These are phyloP conservation scores for Opeltia flavorubescens DNA, from an alignment of 495 filamentous ascomycete genomes.

Conservation along the genomic window DNA sequence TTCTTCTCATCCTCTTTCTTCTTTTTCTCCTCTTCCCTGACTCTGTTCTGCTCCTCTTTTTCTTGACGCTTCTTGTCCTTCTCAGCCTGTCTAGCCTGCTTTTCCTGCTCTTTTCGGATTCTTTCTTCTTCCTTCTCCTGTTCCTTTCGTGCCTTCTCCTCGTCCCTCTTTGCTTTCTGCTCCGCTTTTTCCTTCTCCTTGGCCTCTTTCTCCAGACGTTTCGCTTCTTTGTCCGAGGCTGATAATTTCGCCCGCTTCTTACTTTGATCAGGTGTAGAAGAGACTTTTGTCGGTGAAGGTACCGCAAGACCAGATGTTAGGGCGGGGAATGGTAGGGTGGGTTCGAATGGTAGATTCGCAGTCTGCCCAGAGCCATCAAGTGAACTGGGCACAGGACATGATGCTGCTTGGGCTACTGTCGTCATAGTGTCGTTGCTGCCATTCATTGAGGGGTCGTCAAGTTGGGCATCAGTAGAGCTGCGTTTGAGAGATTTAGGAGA, in stretches of 20 bases:
- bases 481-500: not conserved
- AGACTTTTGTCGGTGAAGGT: not conserved
- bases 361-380: not conserved
- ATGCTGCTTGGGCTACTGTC: not conserved
- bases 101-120: conserved; percentile 26
- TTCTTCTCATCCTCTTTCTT: conserved; percentile 48
- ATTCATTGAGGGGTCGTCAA: not conserved
- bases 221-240: conserved; percentile 37
- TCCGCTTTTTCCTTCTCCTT: conserved; percentile 32
- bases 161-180: conserved; percentile 32
- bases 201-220: conserved; percentile 38
- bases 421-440: no score
- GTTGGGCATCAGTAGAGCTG: not conserved
- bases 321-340: not conserved
- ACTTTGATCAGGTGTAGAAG: conserved; percentile 8
- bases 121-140: conserved; percentile 32
- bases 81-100: conserved; percentile 27
- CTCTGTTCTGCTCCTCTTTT: conserved; percentile 25
- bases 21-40: conserved; percentile 42
- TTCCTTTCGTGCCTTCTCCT: conserved; percentile 29
- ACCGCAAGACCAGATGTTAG: not conserved
- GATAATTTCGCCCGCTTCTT: conserved; percentile 41
- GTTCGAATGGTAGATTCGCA: no score
- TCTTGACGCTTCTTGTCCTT: conserved; percentile 30
- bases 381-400: not conserved